Base-by-base conservation (phyloP, 2,329 filamentous ascomycete species). In the Aspergillus amoenus region DNA sequence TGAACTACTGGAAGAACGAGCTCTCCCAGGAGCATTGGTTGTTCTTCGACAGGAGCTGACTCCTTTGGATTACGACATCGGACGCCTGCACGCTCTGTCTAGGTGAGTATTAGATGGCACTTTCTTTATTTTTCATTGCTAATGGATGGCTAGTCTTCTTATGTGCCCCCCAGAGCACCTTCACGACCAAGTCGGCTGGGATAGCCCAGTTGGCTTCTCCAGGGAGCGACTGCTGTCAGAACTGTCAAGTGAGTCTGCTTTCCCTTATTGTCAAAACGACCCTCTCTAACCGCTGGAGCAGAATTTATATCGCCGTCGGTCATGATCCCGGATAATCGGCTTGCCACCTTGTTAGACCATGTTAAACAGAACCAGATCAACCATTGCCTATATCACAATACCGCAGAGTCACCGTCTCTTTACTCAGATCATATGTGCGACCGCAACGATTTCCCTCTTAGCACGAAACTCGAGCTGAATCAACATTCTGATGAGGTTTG, bases 261-360 rank as follows among this genome's bases (percentile, higher is more conserved):
- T 8, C 15, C 24, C 13, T 5, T 12, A 21, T 12, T 15, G 12
- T 8, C 15, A 13, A 37, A 11, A 11, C 41, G 6, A 15, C 21
- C 21, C 18, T 24, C 7, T 47, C 45, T 56, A 52, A 57, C 44
- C 6, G 18, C 7, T 17, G 7, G 17, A 58, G 17, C 65, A 93
- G 90, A 83, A 79, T 96, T 86, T 56, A 96, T 99, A 72, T 96
- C 94, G 1, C 93, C 94, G 0, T 94, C 92, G 4, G 90, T 96
- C 44, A 97, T 99, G 93, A 89, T 99, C 54, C 94, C 94, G 1
- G 91, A 96, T 69, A 90, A 94, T 72, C 88, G 94, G 6, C 80
- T 99, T 44, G 91, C 91, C 2, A 83, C 87, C 34, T 79, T 99
- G 15, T 79, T 99, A 52, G 83, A 93, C 56, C 87, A 95, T 63